Percentiles rank a stretch among this genome's conserved stretches.
Evolutionary conservation across 345 rosid species (phyloP).

Genomic region (Eucalyptus tenuipes): DNA sequence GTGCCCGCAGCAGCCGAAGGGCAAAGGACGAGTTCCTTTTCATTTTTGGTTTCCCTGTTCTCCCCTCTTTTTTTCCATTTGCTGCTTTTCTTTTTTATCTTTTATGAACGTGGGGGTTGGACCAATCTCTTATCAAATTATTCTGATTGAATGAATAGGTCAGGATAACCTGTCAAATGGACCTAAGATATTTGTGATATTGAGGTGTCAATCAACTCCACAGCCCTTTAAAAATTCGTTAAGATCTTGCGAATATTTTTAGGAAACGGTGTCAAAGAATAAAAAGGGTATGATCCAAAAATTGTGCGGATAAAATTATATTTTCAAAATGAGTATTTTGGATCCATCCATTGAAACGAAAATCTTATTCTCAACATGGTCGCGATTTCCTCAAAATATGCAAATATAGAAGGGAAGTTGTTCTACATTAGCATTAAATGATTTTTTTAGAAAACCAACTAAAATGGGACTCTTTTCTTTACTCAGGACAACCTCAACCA

Average conservation of each 20-base stretch:
- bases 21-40: background rate
- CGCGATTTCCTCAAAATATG: background rate
- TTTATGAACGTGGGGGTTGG: background rate
- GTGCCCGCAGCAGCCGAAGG: constrained; percentile 11
- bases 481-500: background rate
- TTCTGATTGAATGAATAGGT: background rate
- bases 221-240: background rate
- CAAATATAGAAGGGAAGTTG: background rate
- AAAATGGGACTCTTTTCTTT: background rate
- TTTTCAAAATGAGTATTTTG: background rate
- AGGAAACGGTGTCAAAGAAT: background rate
- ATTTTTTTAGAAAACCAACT: background rate
- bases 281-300: background rate
- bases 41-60: background rate
- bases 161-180: background rate
- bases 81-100: background rate
- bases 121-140: background rate
- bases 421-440: background rate
- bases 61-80: background rate
- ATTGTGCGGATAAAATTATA: background rate
- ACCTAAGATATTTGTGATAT: background rate
- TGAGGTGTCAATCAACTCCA: background rate
- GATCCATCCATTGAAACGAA: background rate
- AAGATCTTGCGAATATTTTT: background rate
- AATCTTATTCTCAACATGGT: background rate